phyloP scores from a whole-genome alignment of 2,329 filamentous ascomycete species.

The Colletotrichum trifolii region DNA sequence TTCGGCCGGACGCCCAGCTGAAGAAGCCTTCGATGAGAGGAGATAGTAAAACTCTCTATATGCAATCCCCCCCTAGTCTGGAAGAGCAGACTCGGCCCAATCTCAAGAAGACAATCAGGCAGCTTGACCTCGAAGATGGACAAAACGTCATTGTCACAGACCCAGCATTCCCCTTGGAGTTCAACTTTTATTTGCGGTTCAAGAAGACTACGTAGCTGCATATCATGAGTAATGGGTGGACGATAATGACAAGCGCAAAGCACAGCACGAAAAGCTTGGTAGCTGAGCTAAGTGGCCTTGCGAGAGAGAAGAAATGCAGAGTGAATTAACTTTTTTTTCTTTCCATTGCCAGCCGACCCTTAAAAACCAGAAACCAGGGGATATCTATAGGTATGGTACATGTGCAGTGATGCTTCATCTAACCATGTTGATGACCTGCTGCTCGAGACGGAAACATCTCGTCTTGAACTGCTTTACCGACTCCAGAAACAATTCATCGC shows the following conservation, averaged over 20 bases:
- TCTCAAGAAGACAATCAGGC: constrained; percentile 78
- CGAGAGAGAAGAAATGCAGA: constrained; percentile 7
- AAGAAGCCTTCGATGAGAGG: constrained; percentile 90
- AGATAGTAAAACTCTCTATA: constrained; percentile 88
- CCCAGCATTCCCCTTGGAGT: constrained; percentile 83
- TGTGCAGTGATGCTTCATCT: constrained; percentile 49
- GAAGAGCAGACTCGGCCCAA: constrained; percentile 89
- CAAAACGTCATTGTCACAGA: constrained; percentile 94
- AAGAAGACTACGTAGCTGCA: constrained; percentile 41
- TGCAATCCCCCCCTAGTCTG: constrained; percentile 83
- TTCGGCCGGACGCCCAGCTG: constrained; percentile 88
- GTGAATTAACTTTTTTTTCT: constrained; percentile 32
- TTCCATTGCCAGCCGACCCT: constrained; percentile 32
- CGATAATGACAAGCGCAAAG: constrained; percentile 19
- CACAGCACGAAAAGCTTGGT: background rate
- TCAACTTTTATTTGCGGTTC: constrained; percentile 66
- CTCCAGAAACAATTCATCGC: constrained; percentile 93
- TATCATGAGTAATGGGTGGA: constrained; percentile 13
- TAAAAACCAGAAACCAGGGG: constrained; percentile 32
- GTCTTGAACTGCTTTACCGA: constrained; percentile 85
- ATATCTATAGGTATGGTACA: constrained; percentile 38
- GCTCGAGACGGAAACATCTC: constrained; percentile 81
- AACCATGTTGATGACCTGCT: constrained; percentile 75
- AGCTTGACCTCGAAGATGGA: constrained; percentile 78
- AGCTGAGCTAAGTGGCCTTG: background rate